Base-by-base conservation (phyloP, 176 grass and related monocot genomes). In the Oryza nivara region DNA sequence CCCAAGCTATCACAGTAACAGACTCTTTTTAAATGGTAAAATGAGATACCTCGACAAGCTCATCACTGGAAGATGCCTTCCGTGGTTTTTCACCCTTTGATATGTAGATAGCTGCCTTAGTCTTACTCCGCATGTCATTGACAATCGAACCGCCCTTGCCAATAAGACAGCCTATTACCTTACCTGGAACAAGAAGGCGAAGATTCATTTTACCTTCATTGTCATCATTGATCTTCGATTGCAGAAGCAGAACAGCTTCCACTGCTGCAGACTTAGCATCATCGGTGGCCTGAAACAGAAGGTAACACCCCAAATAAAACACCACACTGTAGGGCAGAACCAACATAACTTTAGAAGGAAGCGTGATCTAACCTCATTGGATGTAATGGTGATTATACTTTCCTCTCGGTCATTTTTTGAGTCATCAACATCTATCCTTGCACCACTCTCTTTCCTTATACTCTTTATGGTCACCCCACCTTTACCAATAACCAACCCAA, bases 401-500 rank as follows among this genome's bases (percentile, higher is more conserved):
- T 95, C 91, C 68, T 96, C 93, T 51, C 34, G 83, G 8, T 94
- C 93, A 90, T 89, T 90, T 78, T 94, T 96, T 76, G 88, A 84
- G 67, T 96, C 91, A 94, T 99, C 93, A 83, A 99, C 93, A 80
- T 89, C 92, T 80, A 99, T 80, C 36, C 52, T 89, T 87, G 97
- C 91, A 80, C 91, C 93, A 85, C 89, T 94, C 36, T 86, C 85
- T 85, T 96, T 94, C 79, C 93, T 94, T 86, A 96, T 94, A 89
- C 72, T 85, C 90, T 88, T 99, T 89, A 99, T 93, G 30, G 97
- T 99, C 77, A 76, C 52, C 71, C 97, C 97, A 52, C 86, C 88
- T 85, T 93, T 99, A 75, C 97, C 97, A 79, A 99, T 99, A 82
- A 99, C 93, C 43, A 94, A 80, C 49, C 93, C 97, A 81, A 99